Conservation (phyloP, 139 green algal species). For the Chlorella sorokiniana region DNA sequence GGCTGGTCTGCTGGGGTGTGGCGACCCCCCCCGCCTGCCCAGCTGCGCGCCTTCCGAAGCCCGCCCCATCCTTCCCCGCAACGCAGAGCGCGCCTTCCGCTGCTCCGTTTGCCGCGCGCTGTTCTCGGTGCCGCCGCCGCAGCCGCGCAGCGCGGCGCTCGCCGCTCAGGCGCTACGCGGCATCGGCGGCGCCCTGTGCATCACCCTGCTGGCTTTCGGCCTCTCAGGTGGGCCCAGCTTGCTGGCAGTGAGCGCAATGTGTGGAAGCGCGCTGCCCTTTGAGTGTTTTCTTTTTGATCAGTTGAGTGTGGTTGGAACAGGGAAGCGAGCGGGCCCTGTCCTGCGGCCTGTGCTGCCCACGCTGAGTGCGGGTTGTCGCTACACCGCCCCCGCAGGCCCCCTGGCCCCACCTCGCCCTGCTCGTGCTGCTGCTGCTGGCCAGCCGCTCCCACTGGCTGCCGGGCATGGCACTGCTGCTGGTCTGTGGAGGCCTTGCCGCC, state of each 20-base stretch:
- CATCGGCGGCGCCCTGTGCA: slow-evolving; percentile 2
- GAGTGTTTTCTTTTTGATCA: background rate
- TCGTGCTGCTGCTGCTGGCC: slow-evolving; percentile 47
- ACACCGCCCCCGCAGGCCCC: slow-evolving; percentile 23
- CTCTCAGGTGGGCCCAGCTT: slow-evolving; percentile 8
- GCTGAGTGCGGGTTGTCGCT: background rate
- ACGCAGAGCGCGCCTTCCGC: slow-evolving; percentile 44
- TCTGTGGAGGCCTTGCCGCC: slow-evolving; percentile 24
- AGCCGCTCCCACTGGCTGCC: slow-evolving; percentile 41
- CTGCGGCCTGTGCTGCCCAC: background rate
- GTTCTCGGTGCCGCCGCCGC: slow-evolving; percentile 40
- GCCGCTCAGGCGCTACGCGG: background rate
- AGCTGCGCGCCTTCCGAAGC: too few relatives aligned
- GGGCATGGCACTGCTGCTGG: slow-evolving; percentile 25
- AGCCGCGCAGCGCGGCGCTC: background rate
- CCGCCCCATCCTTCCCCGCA: background rate
- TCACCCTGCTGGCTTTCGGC: slow-evolving; percentile 32
- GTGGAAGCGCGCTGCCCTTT: background rate
- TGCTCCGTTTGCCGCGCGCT: slow-evolving; percentile 47
- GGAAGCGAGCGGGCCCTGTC: background rate
- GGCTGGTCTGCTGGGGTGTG: too few relatives aligned
- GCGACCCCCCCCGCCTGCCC: background rate
- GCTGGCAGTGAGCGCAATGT: background rate
- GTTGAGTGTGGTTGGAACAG: background rate
- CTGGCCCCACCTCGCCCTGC: slow-evolving; percentile 47